Percentiles rank a stretch among this genome's conserved stretches.
These are phyloP conservation scores for Eucalyptus caleyi DNA, from an alignment of 345 rosid genomes.

Conservation along the genomic window DNA sequence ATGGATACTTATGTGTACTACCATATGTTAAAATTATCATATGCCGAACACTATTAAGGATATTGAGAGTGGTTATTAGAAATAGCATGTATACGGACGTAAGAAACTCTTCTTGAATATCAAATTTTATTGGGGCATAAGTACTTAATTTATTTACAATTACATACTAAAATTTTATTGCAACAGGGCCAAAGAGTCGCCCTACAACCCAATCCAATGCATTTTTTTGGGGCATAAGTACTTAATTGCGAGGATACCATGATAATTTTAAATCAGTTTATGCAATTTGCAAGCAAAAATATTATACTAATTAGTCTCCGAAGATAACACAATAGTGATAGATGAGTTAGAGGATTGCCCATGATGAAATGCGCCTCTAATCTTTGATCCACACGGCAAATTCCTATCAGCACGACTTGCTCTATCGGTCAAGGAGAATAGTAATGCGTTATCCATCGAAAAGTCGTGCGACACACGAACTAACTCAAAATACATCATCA, in stretches of 20 bases:
- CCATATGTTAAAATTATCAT: neutral
- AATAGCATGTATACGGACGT: neutral
- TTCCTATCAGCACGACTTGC: neutral
- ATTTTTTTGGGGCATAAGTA: neutral
- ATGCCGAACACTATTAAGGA: rapidly evolving
- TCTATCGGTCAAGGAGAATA: rapidly evolving
- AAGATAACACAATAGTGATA: neutral
- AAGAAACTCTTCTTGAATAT: neutral
- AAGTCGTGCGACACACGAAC: rapidly evolving
- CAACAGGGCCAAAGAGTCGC: rapidly evolving
- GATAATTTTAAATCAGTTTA: neutral
- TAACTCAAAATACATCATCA: neutral
- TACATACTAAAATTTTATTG: neutral
- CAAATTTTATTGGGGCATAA: neutral
- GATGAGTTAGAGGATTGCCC: too few species aligned
- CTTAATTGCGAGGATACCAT: neutral
- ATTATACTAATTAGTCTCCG: neutral
- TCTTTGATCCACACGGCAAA: rapidly evolving
- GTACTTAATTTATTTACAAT: neutral
- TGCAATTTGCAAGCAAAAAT: neutral
- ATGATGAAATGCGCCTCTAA: neutral
- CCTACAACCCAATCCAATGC: neutral
- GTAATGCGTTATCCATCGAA: rapidly evolving
- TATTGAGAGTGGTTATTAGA: neutral
- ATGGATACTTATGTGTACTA: neutral